Base-by-base conservation (phyloP, 2,329 filamentous ascomycete genomes). In the Hysterium pulicare region DNA sequence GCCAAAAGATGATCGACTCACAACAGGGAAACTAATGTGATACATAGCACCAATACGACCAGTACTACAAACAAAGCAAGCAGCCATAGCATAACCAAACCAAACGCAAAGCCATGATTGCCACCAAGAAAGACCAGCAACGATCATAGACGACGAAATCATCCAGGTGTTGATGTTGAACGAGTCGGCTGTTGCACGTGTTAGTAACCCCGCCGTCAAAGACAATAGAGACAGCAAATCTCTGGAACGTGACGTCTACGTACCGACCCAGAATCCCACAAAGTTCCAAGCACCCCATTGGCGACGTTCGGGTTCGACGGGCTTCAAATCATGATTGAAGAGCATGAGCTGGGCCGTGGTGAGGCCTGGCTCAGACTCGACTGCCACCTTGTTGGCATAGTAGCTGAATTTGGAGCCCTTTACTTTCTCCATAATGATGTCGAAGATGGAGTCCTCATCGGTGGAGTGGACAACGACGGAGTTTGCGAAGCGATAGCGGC, bases 201-300 rank as follows among this genome's bases (percentile, higher is more conserved):
- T 59, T 44, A 61, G 48, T n/a, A 34, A 13, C 33, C 23, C 38
- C 15, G 20, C 20, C n/a, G 16, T 5, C n/a, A 10, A 5, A 40
- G 26, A 15, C 20, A 4, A 37, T 23, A 15, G 13, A 10, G 15
- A 38, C 10, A 37, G 10, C 11, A 23, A n/a, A 20, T 32, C 19
- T 15, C 6, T 15, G 15, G 13, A 22, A 21, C 13, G 13, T 20
- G 31, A 33, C 5, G 9, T 43, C 17, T 23, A 57, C 57, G 17
- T 52, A 64, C 62, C 85, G 57, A 93, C 77, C 88, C 88, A 93
- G 61, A 93, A 93, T 11, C 82, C 86, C 31, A 95, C 85, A 62
- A 90, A 95, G 67, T 95, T 95, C 81, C 86, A 89, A 22, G 85
- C 72, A 15, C 83, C 82, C 90, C 90, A 96, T 77, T 87, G 81